Evolutionary conservation across 2,329 filamentous ascomycete species (phyloP).

Genomic region (Hypoxylon sp.): DNA sequence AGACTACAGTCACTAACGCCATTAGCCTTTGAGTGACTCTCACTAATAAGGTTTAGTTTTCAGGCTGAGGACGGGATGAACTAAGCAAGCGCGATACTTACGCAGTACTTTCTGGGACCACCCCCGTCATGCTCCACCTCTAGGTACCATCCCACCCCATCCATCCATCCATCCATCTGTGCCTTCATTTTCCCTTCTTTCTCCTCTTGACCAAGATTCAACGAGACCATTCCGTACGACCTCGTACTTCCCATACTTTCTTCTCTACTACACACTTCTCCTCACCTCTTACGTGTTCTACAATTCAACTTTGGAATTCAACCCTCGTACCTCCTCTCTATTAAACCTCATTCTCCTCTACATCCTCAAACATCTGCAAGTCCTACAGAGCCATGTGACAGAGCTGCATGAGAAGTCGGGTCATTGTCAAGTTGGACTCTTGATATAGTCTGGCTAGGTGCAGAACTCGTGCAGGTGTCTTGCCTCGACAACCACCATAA

Average conservation of each 20-base stretch:
- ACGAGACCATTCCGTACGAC: constrained; percentile 50
- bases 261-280: constrained; percentile 26
- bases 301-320: constrained; percentile 5
- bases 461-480: constrained; percentile 52
- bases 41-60: constrained; percentile 39
- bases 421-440: constrained; percentile 54
- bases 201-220: constrained; percentile 51
- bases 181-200: constrained; percentile 52
- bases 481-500: constrained; percentile 41
- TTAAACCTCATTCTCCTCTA: constrained; percentile 9
- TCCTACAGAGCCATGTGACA: constrained; percentile 51
- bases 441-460: constrained; percentile 55
- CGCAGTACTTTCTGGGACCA: constrained; percentile 41
- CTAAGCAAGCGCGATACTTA: constrained; percentile 46
- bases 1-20: constrained; percentile 2
- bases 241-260: constrained; percentile 49
- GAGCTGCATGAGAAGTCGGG: constrained; percentile 53
- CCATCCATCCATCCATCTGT: constrained; percentile 45
- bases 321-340: background rate
- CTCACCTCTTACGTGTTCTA: constrained; percentile 29
- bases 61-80: constrained; percentile 43
- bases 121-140: constrained; percentile 43
- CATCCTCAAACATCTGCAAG: constrained; percentile 22
- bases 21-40: constrained; percentile 34
- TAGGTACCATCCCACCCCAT: constrained; percentile 42